Conservation (phyloP, 495 filamentous ascomycete genomes). For the Lepraria neglecta region DNA sequence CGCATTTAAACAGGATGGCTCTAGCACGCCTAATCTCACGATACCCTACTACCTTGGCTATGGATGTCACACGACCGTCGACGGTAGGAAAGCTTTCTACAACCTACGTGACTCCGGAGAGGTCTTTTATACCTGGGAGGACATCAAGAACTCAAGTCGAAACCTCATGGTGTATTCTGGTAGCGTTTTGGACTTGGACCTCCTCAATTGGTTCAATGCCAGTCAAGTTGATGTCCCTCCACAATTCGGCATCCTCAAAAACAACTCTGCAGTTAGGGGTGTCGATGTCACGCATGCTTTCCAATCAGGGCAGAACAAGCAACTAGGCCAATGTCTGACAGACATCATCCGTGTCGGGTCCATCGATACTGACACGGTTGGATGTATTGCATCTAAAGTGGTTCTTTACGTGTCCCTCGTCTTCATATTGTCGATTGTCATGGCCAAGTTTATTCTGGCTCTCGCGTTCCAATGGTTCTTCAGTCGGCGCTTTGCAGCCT, state of each 20-base stretch:
- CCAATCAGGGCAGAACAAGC: conserved; percentile 68
- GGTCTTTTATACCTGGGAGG: conserved; percentile 95
- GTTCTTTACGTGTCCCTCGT: conserved; percentile 91
- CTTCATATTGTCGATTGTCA: conserved; percentile 87
- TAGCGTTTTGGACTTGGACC: conserved; percentile 85
- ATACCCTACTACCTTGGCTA: conserved; percentile 74
- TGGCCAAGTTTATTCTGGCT: conserved; percentile 82
- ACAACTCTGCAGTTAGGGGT: conserved; percentile 72
- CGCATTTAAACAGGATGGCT: conserved; percentile 90
- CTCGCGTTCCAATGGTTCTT: conserved; percentile 94
- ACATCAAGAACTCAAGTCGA: conserved; percentile 78
- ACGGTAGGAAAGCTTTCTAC: conserved; percentile 70
- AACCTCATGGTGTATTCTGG: conserved; percentile 92
- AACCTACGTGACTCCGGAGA: conserved; percentile 52
- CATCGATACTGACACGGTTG: conserved; percentile 92
- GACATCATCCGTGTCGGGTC: conserved; percentile 94
- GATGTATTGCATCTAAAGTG: conserved; percentile 95
- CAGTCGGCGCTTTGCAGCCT: conserved; percentile 69
- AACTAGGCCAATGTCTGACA: conserved; percentile 73
- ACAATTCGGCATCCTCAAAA: conserved; percentile 71
- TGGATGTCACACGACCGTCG: conserved; percentile 73
- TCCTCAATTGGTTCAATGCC: conserved; percentile 85
- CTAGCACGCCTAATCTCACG: conserved; percentile 65
- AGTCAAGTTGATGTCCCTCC: conserved; percentile 72
- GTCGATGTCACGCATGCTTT: conserved; percentile 86